A percentile compares a stretch with the other conserved stretches of the same genome.
phyloP scores from a whole-genome alignment of 768 basidiomycete genomes.

The Podaxis rugospora region DNA sequence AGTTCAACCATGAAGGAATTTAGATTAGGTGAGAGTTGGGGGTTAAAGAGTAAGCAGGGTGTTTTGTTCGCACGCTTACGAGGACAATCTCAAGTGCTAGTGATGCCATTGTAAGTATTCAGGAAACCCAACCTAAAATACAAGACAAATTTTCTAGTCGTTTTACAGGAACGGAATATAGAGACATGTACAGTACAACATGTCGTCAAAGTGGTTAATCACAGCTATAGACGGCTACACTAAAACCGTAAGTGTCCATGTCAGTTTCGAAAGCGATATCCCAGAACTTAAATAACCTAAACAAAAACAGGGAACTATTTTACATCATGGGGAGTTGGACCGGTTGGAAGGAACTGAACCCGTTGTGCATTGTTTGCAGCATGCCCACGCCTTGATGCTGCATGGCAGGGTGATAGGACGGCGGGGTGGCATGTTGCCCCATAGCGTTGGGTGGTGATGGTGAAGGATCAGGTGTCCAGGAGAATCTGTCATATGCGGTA shows the following conservation, averaged over 20 bases:
- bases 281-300: not conserved
- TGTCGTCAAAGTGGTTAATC: too few relatives aligned
- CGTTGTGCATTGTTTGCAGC: constrained; percentile 13
- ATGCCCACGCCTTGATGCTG: constrained; percentile 13
- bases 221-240: too few relatives aligned
- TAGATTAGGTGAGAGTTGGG: too few relatives aligned
- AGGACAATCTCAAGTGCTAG: too few relatives aligned
- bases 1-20: constrained; percentile 13
- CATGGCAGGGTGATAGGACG: constrained; percentile 13
- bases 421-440: constrained; percentile 2
- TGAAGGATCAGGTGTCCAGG: constrained; percentile 31
- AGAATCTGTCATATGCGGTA: constrained; percentile 21
- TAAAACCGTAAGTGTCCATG: too few relatives aligned
- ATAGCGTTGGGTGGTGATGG: constrained; percentile 24
- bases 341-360: constrained; percentile 26
- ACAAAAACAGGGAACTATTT: not conserved
- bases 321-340: constrained; percentile 18
- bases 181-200: too few relatives aligned
- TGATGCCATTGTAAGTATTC: too few relatives aligned
- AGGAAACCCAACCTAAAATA: too few relatives aligned
- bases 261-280: not conserved
- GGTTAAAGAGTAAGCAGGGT: too few relatives aligned
- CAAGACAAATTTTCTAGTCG: too few relatives aligned
- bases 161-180: too few relatives aligned
- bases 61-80: too few relatives aligned